These are phyloP conservation scores for Protostelium mycophagum DNA, from an alignment of 78 protist species.

Conservation along the genomic window DNA sequence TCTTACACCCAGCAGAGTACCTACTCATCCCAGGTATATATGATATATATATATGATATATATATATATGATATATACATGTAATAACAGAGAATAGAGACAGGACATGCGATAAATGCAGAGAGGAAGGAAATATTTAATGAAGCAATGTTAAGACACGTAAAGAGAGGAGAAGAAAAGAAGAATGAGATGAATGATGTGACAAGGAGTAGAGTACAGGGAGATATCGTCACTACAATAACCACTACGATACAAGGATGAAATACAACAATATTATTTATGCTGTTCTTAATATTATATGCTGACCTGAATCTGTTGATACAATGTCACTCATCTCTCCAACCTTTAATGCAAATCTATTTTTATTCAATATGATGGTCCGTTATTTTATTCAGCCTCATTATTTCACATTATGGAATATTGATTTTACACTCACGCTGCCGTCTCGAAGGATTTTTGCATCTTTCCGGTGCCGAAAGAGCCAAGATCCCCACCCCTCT, in stretches of 20 bases:
- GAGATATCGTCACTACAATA: too few relatives aligned
- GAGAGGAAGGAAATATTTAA: neutral
- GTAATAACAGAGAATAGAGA: neutral
- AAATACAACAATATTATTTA: too few relatives aligned
- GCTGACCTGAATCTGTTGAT: neutral
- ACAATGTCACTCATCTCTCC: neutral
- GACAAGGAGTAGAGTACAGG: neutral
- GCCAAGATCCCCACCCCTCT: slow-evolving; percentile 72
- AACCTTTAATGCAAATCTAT: neutral
- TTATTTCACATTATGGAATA: neutral
- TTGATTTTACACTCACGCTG: slow-evolving; percentile 12
- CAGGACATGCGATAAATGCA: neutral
- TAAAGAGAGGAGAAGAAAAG: neutral
- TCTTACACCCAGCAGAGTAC: neutral
- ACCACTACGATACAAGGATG: too few relatives aligned
- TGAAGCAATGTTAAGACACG: neutral
- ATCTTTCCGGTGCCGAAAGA: slow-evolving; percentile 73
- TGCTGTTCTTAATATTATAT: neutral
- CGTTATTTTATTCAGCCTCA: neutral
- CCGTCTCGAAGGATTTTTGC: slow-evolving; percentile 71
- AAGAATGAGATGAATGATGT: neutral
- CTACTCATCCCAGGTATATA: neutral
- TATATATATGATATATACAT: neutral
- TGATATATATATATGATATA: neutral
- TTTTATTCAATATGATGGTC: neutral